Conservation (phyloP, 2,329 filamentous ascomycete genomes). For the Neocucurbitaria cava region DNA sequence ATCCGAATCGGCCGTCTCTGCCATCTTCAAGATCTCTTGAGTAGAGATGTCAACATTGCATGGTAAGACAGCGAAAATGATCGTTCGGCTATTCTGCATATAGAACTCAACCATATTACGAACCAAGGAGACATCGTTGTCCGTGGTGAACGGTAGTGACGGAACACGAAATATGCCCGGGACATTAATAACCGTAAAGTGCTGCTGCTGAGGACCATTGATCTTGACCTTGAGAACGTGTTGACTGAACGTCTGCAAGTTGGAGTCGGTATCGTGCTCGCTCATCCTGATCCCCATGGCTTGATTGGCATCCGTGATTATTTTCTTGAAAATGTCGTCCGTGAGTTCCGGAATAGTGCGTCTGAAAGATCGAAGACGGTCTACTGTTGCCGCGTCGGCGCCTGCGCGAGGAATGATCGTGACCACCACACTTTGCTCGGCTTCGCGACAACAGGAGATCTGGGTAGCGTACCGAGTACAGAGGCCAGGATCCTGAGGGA, state of each 20-base stretch:
- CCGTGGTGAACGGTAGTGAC: constrained; percentile 19
- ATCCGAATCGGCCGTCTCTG: constrained; percentile 40
- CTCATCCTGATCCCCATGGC: not conserved
- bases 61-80: constrained; percentile 22
- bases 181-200: constrained; percentile 53
- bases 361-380: not conserved
- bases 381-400: not conserved
- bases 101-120: constrained; percentile 15
- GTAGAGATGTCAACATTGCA: constrained; percentile 53
- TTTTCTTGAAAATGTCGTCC: not conserved
- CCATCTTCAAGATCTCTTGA: constrained; percentile 55
- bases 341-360: not conserved
- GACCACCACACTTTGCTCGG: not conserved
- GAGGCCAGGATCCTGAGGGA: constrained; percentile 50
- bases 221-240: constrained; percentile 52
- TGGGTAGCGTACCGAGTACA: constrained; percentile 57
- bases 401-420: constrained; percentile 6
- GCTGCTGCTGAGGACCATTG: constrained; percentile 47
- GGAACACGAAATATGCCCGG: constrained; percentile 50
- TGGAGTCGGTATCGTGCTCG: not conserved
- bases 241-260: constrained; percentile 38
- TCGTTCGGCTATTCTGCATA: constrained; percentile 19
- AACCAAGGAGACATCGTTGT: constrained; percentile 19
- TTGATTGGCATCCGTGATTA: not conserved
- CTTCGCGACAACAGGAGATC: constrained; percentile 49